Base-by-base conservation (phyloP, 2,329 filamentous ascomycete species). In the Didymella sp. region DNA sequence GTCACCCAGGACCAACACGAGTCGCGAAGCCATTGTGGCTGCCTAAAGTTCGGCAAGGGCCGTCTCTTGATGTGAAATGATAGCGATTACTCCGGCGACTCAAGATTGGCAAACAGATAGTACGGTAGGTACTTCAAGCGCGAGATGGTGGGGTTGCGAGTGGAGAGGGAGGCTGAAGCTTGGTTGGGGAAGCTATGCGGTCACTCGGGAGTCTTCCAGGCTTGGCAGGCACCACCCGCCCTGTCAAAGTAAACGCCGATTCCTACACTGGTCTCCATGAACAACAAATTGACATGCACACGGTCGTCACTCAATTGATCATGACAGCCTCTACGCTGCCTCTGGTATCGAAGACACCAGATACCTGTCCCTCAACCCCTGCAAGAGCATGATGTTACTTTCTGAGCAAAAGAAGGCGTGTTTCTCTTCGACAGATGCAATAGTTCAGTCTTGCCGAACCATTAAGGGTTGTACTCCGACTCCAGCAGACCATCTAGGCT, bases 1-100 rank as follows among this genome's bases (percentile, higher is more conserved):
- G 71, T 78, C 76, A 58, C 76, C 75, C 48, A 78, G 66, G 58
- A 72, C 73, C 60, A 78, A 70, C 57, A 78, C 76, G 58, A 78
- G 68, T 69, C 76, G 71, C 58, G 76, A 77, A 57, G 76, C 73
- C 76, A 78, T 78, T 73, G 68, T 54, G 52, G 54, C 46, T 57
- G 48, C 43, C 43, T 57, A 27, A 19, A 38, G 31, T 43, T n/a
- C 28, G 44, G 25, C 25, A 7, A 24, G 31, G 19, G 21, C 30
- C 8, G 13, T 40, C 17, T n/a, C 4, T 3, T 4, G 6, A 11
- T 52, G 13, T 17, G 2, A 1, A 27, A 15, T 12, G 24, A 35
- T n/a, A 33, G 43, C 19, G 17, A 19, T 4, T 31, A 15, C 40
- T 8, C 24, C 28, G 30, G 48, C 54, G 48, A 57, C 38, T 44